Evolutionary conservation across 2,329 filamentous ascomycete species (phyloP).

Genomic region (Claviceps sp.): DNA sequence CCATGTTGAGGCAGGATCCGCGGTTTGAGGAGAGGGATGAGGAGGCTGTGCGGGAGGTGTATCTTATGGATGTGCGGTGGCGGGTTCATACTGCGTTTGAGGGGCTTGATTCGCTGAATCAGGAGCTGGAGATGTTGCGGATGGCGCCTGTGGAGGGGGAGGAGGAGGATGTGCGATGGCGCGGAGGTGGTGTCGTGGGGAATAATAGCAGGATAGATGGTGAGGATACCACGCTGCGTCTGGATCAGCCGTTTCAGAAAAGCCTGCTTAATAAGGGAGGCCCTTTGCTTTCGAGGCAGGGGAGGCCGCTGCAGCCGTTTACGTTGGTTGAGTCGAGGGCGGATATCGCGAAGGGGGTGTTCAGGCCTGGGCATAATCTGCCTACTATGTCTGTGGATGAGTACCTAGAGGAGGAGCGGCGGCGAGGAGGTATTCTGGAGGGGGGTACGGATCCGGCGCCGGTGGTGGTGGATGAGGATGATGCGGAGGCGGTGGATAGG

Average conservation of each 20-base stretch:
- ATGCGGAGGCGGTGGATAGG: constrained; percentile 72
- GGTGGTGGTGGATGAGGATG: constrained; percentile 75
- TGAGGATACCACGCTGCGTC: constrained; percentile 46
- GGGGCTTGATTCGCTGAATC: constrained; percentile 71
- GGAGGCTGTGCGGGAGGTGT: constrained; percentile 63
- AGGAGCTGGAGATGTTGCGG: constrained; percentile 72
- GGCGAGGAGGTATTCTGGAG: constrained; percentile 77
- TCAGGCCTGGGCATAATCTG: constrained; percentile 79
- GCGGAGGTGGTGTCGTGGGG: constrained; percentile 14
- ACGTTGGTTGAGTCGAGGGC: constrained; percentile 69
- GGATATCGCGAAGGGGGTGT: constrained; percentile 67
- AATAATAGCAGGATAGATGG: constrained; percentile 12
- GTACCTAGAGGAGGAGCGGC: constrained; percentile 83
- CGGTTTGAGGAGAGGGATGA: constrained; percentile 58
- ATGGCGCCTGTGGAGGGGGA: constrained; percentile 48
- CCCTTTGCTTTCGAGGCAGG: constrained; percentile 62
- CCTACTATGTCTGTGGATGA: constrained; percentile 98
- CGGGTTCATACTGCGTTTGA: constrained; percentile 72
- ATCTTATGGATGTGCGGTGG: constrained; percentile 62
- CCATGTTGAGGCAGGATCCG: constrained; percentile 34
- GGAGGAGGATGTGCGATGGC: constrained; percentile 20
- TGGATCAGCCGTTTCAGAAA: constrained; percentile 52
- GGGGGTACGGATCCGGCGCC: constrained; percentile 66
- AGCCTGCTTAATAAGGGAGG: constrained; percentile 38
- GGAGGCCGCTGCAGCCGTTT: constrained; percentile 83